These are phyloP conservation scores for Citrus maxima DNA, from an alignment of 345 rosid species.

Conservation along the genomic window DNA sequence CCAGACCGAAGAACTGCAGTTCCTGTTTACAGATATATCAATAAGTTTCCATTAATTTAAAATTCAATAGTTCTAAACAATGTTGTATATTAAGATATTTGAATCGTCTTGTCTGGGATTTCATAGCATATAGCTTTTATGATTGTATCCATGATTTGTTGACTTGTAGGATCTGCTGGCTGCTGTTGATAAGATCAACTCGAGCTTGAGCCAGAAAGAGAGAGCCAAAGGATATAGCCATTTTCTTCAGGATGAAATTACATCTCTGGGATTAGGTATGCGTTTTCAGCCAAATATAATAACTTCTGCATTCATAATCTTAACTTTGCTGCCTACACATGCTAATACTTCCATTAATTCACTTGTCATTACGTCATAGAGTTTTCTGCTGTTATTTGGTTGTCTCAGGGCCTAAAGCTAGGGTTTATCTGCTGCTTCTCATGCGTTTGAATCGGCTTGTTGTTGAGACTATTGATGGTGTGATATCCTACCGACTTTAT, in stretches of 20 bases:
- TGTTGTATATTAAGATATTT: not conserved
- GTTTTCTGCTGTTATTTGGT: not conserved
- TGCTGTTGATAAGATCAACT: constrained; percentile 72
- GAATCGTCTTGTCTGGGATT: not conserved
- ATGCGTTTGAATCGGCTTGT: constrained; percentile 59
- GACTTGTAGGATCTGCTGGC: constrained; percentile 59
- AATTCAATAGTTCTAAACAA: not conserved
- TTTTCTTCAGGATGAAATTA: constrained; percentile 66
- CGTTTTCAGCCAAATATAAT: not conserved
- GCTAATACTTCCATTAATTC: too few relatives aligned
- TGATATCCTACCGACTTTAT: constrained; percentile 48
- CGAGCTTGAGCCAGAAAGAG: constrained; percentile 45
- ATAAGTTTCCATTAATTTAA: not conserved
- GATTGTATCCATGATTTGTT: not conserved
- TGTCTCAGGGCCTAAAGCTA: constrained; percentile 58
- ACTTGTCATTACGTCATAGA: too few relatives aligned
- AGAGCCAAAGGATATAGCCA: constrained; percentile 32
- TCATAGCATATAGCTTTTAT: not conserved
- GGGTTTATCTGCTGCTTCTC: constrained; percentile 57
- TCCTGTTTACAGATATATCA: not conserved
- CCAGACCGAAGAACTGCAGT: not conserved
- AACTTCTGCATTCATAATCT: not conserved
- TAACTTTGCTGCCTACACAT: too few relatives aligned
- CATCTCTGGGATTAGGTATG: constrained; percentile 37
- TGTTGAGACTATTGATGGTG: constrained; percentile 58